Conservation (phyloP, 1,139 yeast species). For the Debaryomyces sp. region DNA sequence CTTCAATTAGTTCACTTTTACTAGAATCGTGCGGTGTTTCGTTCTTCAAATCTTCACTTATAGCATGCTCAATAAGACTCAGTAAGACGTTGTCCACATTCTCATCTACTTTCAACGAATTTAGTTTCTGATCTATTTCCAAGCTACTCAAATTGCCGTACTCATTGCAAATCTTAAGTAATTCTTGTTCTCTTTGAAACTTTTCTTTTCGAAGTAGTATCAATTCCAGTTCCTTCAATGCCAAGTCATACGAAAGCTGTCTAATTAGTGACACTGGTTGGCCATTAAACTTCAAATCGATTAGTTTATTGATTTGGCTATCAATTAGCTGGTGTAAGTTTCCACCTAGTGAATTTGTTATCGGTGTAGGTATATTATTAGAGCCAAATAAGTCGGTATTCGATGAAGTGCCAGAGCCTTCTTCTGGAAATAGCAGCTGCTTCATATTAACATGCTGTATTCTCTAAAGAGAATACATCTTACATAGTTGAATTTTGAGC, state of each 20-base stretch:
- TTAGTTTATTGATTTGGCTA: slow-evolving; percentile 36
- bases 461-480: background rate
- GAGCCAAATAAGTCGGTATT: slow-evolving; percentile 10
- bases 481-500: background rate
- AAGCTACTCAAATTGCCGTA: slow-evolving; percentile 46
- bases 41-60: slow-evolving; percentile 9
- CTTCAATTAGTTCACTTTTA: background rate
- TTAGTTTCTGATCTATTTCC: slow-evolving; percentile 45
- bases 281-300: slow-evolving; percentile 29
- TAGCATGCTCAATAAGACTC: slow-evolving; percentile 18
- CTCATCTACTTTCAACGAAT: slow-evolving; percentile 17
- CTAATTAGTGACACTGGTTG: slow-evolving; percentile 47
- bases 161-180: slow-evolving; percentile 43
- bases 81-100: slow-evolving; percentile 19
- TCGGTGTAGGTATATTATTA: background rate
- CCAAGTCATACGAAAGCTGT: slow-evolving; percentile 53
- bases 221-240: slow-evolving; percentile 51
- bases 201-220: slow-evolving; percentile 40
- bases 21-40: background rate
- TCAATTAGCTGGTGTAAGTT: slow-evolving; percentile 30
- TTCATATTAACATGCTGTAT: slow-evolving; percentile 7
- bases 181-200: slow-evolving; percentile 47
- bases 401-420: background rate
- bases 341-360: slow-evolving; percentile 16
- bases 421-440: slow-evolving; percentile 11